phyloP scores from a whole-genome alignment of 1,284 basidiomycete genomes.

The Moesziomyces globuligerus region DNA sequence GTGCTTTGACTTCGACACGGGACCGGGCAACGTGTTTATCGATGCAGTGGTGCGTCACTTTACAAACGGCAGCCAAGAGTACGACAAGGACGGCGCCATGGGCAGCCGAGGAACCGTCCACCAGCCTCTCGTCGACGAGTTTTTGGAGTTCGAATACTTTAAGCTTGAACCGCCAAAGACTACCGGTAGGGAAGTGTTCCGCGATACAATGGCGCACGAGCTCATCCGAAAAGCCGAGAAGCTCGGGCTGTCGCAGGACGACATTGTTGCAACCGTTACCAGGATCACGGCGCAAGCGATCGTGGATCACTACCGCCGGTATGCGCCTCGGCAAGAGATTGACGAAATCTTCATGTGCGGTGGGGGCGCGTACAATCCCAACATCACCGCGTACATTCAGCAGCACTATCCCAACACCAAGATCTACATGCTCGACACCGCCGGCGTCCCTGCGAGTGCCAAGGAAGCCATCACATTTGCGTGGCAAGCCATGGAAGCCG shows the following conservation, averaged over 20 bases:
- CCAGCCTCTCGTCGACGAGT: not conserved
- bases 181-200: not conserved
- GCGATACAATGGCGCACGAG: not conserved
- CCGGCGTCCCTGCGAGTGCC: not conserved
- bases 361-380: not conserved
- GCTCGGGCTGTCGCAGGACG: not conserved
- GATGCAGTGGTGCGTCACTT: not conserved
- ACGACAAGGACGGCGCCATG: not conserved
- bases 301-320: not conserved
- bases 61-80: not conserved
- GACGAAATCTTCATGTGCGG: not conserved
- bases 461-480: constrained; percentile 1
- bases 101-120: not conserved
- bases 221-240: not conserved
- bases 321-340: not conserved
- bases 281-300: not conserved
- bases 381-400: not conserved
- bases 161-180: not conserved
- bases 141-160: not conserved
- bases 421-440: constrained; percentile 1
- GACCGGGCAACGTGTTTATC: not conserved
- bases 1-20: not conserved
- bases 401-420: constrained; percentile 1
- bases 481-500: not conserved
- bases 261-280: not conserved